A percentile compares a stretch with the other conserved stretches of the same genome.
Conservation (phyloP, 345 rosid genomes). For the Rhizophora apiculata region DNA sequence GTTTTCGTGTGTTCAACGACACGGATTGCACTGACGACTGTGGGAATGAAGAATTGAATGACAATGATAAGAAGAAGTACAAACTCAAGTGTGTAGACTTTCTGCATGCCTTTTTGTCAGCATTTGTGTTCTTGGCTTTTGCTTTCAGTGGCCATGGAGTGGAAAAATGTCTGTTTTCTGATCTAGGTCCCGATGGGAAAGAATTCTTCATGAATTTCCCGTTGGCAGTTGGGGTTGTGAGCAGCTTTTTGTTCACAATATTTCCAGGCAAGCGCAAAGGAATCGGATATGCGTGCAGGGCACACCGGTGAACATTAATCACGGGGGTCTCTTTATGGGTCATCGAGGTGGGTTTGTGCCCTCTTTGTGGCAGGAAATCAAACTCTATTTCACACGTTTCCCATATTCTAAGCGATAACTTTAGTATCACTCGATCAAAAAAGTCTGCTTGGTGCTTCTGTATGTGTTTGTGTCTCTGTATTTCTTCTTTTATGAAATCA, state of each 20-base stretch:
- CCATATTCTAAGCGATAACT: too few relatives aligned
- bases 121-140: slow-evolving; percentile 46
- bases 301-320: not conserved
- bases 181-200: slow-evolving; percentile 18
- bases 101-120: slow-evolving; percentile 45
- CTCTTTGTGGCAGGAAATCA: too few relatives aligned
- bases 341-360: too few relatives aligned
- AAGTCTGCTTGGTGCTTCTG: too few relatives aligned
- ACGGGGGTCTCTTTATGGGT: too few relatives aligned
- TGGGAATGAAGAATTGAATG: not conserved
- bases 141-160: slow-evolving; percentile 38
- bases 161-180: slow-evolving; percentile 34
- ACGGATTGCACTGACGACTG: not conserved
- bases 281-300: slow-evolving; percentile 30
- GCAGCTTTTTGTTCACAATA: slow-evolving; percentile 39
- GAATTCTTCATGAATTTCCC: slow-evolving; percentile 31
- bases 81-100: slow-evolving; percentile 32
- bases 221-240: slow-evolving; percentile 31
- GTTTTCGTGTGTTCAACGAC: slow-evolving; percentile 36
- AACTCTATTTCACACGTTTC: too few relatives aligned
- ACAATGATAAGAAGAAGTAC: not conserved
- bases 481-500: too few relatives aligned
- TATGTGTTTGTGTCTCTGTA: too few relatives aligned
- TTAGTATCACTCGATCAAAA: too few relatives aligned
- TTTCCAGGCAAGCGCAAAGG: slow-evolving; percentile 55